A percentile compares a stretch with the other conserved stretches of the same genome.
Conservation (phyloP, 2,329 filamentous ascomycete genomes). For the Neobulgaria alba region DNA sequence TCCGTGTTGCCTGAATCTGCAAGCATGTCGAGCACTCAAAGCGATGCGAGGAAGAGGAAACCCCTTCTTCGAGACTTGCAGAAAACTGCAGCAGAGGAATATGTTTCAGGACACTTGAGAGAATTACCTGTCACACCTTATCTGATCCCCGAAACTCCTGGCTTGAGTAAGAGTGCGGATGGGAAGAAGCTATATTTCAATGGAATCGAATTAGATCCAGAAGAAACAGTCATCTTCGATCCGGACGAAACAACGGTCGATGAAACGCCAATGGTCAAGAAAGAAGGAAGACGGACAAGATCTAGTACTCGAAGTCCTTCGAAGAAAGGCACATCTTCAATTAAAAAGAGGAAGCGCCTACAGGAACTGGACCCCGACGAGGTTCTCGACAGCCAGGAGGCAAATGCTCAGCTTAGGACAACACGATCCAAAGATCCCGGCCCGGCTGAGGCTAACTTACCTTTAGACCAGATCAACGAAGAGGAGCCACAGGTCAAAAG, state of each 20-base stretch:
- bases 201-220: slow-evolving; percentile 10
- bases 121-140: too few relatives aligned
- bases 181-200: slow-evolving; percentile 3
- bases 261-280: too few relatives aligned
- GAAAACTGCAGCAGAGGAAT: neutral
- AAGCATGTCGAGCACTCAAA: neutral
- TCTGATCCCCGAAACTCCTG: slow-evolving; percentile 26
- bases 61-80: neutral
- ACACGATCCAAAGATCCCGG: slow-evolving; percentile 1
- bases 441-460: too few relatives aligned
- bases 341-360: slow-evolving; percentile 18
- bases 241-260: too few relatives aligned
- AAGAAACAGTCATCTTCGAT: too few relatives aligned
- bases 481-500: too few relatives aligned
- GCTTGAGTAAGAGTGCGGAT: neutral
- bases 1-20: neutral
- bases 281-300: neutral
- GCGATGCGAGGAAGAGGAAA: neutral
- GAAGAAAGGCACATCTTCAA: neutral
- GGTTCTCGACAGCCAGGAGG: slow-evolving; percentile 20
- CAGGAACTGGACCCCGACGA: slow-evolving; percentile 10
- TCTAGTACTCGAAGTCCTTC: neutral
- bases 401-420: slow-evolving; percentile 8
- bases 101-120: too few relatives aligned
- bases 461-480: too few relatives aligned